Base-by-base conservation (phyloP, 2,329 filamentous ascomycete species). In the Zymoseptoria brevis region DNA sequence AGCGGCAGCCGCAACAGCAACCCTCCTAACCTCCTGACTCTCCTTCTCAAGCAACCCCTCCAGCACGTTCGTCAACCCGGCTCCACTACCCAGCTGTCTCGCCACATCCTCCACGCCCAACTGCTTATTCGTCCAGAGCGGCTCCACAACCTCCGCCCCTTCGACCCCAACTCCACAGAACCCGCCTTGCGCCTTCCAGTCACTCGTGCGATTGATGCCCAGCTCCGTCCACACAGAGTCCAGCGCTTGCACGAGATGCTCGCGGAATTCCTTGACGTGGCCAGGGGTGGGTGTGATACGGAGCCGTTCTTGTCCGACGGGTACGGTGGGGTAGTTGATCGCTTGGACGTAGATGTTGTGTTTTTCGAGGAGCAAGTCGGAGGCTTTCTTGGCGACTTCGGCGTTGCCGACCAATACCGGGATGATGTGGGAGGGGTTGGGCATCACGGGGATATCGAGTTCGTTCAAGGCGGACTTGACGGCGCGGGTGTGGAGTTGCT, bases 281-380 rank as follows among this genome's bases (percentile, higher is more conserved):
- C 94, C 94, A 0, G 94, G 94, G 0, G 94, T 99, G 0, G 94
- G 94, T 1, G 94, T 99, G 74, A 99, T 90, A 66, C 94, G 88
- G 58, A 99, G 87, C 60, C 94, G 87, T 76, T 99, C 94, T 79
- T 99, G 92, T n/a, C 94, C 94, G 6, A 96, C 90, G 2, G 94
- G 94, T 2, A 99, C 94, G 55, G 94, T 99, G 1, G 94, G 94
- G 77, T 97, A 97, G 79, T 99, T 99, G 82, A 99, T 97, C 57
- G 90, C 91, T 77, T 99, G 94, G 24, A 99, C 94, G 73, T 99
- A 99, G 72, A 99, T 96, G 62, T 86, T 84, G 79, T 96, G 89
- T 66, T 96, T 88, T 66, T 88, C 86, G 13, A 99, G 83, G 21
- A 99, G 85, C 79, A 96, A 85, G 73, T 99, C 94, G 22, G 90